Base-by-base conservation (phyloP, 371 early-diverging fungal species). In the Rhizopus delemar region DNA sequence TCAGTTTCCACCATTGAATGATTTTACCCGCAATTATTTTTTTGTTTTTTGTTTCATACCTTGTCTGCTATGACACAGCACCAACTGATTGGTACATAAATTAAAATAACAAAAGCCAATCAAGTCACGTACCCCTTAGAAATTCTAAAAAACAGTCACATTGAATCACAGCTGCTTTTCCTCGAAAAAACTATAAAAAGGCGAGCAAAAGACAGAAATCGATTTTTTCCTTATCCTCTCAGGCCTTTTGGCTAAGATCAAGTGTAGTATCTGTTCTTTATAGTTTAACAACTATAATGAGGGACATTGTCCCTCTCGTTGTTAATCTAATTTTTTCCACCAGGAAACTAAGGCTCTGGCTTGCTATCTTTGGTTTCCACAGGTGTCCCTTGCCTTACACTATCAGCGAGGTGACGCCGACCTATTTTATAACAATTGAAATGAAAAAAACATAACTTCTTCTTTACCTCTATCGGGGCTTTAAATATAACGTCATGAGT, bases 221-320 rank as follows among this genome's bases (percentile, higher is more conserved):
- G 38, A 48, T 65, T 54, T 33, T 59, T 52, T 64, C 69, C 50
- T 66, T 62, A 80, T 82, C 82, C 85, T 86, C 86, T 87, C 86
- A 83, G 82, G 85, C 85, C 84, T 82, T 75, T 81, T 85, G 85
- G 88, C 88, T 87, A 83, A 84, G 86, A 88, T 86, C 86, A 88
- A 88, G 88, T 86, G 86, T 86, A 88, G 86, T 88, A 86, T 86
- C 88, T 88, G 86, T 88, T 86, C 86, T 86, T 84, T 82, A 81
- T 81, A 88, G 88, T 80, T 77, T 88, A 83, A 88, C 73, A 85
- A 71, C 88, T 88, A 81, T 75, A 81, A 84, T 70, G 73, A 62
- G 71, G 61, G 53, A 69, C 79, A 78, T 65, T 55, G 78, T 65
- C 55, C 63, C 62, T 63, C 69, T 65, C 62, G 70, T 73, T 74